Conservation (phyloP, 306 rosid species). For the Rosa persica region DNA sequence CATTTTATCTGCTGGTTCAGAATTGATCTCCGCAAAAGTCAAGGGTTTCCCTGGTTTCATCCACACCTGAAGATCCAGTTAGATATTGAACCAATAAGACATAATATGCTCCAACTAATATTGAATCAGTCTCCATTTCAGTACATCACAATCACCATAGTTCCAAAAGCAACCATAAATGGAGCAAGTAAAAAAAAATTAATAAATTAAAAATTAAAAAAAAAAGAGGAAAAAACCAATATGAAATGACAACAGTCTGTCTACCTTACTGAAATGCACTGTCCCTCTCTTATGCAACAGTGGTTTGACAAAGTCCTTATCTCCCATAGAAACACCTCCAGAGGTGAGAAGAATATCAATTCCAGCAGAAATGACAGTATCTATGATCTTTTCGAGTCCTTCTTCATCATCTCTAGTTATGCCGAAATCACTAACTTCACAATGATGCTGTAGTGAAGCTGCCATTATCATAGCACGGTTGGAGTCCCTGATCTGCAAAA, state of each 20-base stretch:
- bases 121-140: not conserved
- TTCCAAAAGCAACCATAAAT: conserved; percentile 18
- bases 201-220: not conserved
- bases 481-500: conserved; percentile 89
- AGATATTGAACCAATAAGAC: conserved; percentile 16
- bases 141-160: not conserved
- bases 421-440: conserved; percentile 82
- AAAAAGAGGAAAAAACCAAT: not conserved
- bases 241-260: conserved; percentile 16
- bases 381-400: conserved; percentile 62
- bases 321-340: conserved; percentile 99
- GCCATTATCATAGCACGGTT: conserved; percentile 92
- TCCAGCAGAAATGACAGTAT: conserved; percentile 72
- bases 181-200: not conserved
- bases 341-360: conserved; percentile 82
- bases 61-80: conserved; percentile 54
- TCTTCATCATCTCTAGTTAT: conserved; percentile 78
- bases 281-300: conserved; percentile 63
- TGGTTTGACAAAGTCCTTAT: conserved; percentile 87
- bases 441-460: conserved; percentile 68
- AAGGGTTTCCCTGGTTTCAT: conserved; percentile 95
- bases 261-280: conserved; percentile 68
- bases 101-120: conserved; percentile 16
- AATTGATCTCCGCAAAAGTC: conserved; percentile 71
- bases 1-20: conserved; percentile 36